These are phyloP conservation scores for Adenanthera pavonina DNA, from an alignment of 306 rosid species.

Conservation along the genomic window DNA sequence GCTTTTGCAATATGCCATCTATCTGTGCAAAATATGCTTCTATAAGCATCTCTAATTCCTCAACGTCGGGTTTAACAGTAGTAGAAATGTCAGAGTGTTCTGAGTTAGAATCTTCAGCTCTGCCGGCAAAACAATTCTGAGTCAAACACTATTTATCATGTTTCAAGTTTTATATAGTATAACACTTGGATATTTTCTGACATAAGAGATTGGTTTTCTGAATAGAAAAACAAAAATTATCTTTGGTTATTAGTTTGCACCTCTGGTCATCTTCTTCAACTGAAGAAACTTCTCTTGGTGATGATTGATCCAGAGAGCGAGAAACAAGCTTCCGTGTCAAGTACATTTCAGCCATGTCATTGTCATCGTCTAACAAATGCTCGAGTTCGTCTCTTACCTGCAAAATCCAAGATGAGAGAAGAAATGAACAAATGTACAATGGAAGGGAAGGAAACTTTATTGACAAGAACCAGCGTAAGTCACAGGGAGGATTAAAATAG, in stretches of 20 bases:
- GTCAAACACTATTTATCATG: neutral
- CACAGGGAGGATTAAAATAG: neutral
- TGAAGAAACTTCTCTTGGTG: constrained; percentile 29
- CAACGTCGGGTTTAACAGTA: constrained; percentile 56
- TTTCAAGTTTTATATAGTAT: neutral
- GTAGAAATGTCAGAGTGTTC: constrained; percentile 41
- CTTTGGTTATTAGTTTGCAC: constrained; percentile 11
- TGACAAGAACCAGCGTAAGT: neutral
- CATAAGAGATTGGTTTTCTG: neutral
- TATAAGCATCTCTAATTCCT: constrained; percentile 86
- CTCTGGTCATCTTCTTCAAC: constrained; percentile 46
- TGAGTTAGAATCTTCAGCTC: constrained; percentile 38
- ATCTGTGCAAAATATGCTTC: constrained; percentile 87
- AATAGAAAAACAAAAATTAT: no score
- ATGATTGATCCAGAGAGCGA: constrained; percentile 42
- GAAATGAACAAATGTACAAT: neutral
- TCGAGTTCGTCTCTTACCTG: constrained; percentile 81
- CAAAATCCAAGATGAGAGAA: constrained; percentile 24
- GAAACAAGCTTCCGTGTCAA: constrained; percentile 65
- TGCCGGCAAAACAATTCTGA: constrained; percentile 10
- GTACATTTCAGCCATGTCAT: constrained; percentile 93
- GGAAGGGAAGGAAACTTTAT: neutral
- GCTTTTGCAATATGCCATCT: constrained; percentile 70
- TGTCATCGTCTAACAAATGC: constrained; percentile 77
- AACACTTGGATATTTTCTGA: neutral